Evolutionary conservation across 805 yeast genomes (phyloP).

Genomic region (Pichia exigua): DNA sequence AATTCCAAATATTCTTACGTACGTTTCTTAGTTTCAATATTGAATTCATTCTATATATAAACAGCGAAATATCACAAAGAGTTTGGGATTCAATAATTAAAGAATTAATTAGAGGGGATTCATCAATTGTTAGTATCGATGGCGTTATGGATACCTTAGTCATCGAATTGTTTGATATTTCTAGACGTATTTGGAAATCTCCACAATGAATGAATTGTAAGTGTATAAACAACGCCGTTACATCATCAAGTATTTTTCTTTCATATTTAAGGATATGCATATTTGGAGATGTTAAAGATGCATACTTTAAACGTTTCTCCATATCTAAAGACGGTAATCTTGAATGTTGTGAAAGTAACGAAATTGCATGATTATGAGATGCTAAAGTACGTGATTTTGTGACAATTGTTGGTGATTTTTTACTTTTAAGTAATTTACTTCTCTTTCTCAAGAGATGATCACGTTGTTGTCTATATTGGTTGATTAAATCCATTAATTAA

Average conservation of each 20-base stretch:
- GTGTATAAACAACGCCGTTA: neutral
- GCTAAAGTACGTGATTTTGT: neutral
- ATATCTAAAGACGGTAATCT: conserved; percentile 26
- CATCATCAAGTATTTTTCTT: neutral
- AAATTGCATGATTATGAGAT: neutral
- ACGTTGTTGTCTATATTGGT: neutral
- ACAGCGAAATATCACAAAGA: neutral
- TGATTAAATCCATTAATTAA: neutral
- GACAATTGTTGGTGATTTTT: neutral
- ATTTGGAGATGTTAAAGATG: conserved; percentile 22
- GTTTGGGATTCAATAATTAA: neutral
- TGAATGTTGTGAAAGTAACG: conserved; percentile 11
- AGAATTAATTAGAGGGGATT: neutral
- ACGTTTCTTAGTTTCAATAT: conserved; percentile 6
- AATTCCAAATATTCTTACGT: conserved; percentile 1
- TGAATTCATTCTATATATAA: conserved; percentile 6
- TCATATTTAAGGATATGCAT: conserved; percentile 11
- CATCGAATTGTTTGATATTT: neutral
- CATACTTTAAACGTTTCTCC: conserved; percentile 15
- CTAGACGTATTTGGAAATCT: neutral
- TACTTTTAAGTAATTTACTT: neutral
- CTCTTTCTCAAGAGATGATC: neutral
- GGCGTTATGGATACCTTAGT: neutral
- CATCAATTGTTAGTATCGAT: neutral
- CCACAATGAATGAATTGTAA: neutral